These are phyloP conservation scores for Hemileccinum hortonii DNA, from an alignment of 1,284 basidiomycete genomes.

Conservation along the genomic window DNA sequence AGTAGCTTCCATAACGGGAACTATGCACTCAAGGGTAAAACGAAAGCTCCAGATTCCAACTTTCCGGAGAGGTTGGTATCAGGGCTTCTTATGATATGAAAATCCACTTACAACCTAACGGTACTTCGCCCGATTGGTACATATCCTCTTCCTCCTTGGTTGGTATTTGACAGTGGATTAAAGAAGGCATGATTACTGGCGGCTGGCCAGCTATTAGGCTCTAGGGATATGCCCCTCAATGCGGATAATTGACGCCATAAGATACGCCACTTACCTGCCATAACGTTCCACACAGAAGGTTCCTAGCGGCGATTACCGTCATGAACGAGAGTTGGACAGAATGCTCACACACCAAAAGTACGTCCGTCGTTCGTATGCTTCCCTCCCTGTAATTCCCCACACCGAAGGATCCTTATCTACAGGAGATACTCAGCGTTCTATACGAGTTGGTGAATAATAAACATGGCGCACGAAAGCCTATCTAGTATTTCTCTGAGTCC, in stretches of 20 bases:
- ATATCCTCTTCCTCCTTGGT: slow-evolving; percentile 43
- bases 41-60: slow-evolving; percentile 50
- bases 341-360: slow-evolving; percentile 45
- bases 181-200: slow-evolving; percentile 41
- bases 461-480: slow-evolving; percentile 45
- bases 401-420: slow-evolving; percentile 54
- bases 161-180: slow-evolving; percentile 45
- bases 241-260: not conserved
- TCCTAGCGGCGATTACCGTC: slow-evolving; percentile 18
- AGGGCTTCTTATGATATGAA: not conserved
- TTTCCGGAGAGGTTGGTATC: slow-evolving; percentile 20
- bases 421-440: slow-evolving; percentile 4
- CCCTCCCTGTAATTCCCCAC: slow-evolving; percentile 50
- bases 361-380: slow-evolving; percentile 51
- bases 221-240: slow-evolving; percentile 16
- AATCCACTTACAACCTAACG: slow-evolving; percentile 43
- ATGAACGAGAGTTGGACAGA: not conserved
- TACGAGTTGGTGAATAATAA: not conserved
- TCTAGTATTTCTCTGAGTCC: slow-evolving; percentile 31
- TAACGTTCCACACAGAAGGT: slow-evolving; percentile 43
- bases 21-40: slow-evolving; percentile 41
- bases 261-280: slow-evolving; percentile 35
- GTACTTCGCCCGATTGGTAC: slow-evolving; percentile 43
- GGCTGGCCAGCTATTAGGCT: slow-evolving; percentile 52
- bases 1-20: slow-evolving; percentile 43